These are phyloP conservation scores for Periconia sp. DNA, from an alignment of 2,329 filamentous ascomycete species.

Conservation along the genomic window DNA sequence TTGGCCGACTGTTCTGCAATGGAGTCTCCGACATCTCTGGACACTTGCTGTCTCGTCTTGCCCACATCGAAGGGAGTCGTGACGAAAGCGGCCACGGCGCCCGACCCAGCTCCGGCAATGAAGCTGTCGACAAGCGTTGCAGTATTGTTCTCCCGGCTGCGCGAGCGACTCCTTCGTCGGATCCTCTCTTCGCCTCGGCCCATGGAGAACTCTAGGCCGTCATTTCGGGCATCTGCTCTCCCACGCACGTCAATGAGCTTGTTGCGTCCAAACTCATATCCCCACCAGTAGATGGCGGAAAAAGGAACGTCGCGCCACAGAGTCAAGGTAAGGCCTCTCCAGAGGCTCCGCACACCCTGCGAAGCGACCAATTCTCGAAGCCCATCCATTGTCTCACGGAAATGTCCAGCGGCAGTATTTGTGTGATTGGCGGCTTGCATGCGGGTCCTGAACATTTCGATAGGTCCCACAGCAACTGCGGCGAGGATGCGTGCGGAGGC, in stretches of 20 bases:
- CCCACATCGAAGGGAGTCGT: constrained; percentile 98
- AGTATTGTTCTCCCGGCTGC: constrained; percentile 72
- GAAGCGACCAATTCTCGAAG: constrained; percentile 78
- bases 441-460: constrained; percentile 92
- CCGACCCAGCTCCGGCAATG: constrained; percentile 80
- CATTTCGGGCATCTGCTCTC: constrained; percentile 49
- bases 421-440: constrained; percentile 75
- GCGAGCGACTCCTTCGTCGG: constrained; percentile 54
- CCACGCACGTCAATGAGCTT: constrained; percentile 71
- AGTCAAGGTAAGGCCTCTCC: constrained; percentile 88
- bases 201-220: constrained; percentile 38
- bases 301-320: constrained; percentile 98
- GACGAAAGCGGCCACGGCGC: constrained; percentile 82
- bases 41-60: constrained; percentile 92
- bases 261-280: constrained; percentile 84
- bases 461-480: constrained; percentile 82
- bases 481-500: constrained; percentile 78
- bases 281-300: constrained; percentile 97
- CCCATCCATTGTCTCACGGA: constrained; percentile 78
- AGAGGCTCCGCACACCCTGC: constrained; percentile 81
- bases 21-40: constrained; percentile 61
- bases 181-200: constrained; percentile 40
- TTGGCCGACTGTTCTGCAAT: constrained; percentile 49
- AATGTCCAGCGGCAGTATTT: constrained; percentile 64
- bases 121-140: constrained; percentile 90